Base-by-base conservation (phyloP, 257 asterid species). In the Salvia miltiorrhiza region DNA sequence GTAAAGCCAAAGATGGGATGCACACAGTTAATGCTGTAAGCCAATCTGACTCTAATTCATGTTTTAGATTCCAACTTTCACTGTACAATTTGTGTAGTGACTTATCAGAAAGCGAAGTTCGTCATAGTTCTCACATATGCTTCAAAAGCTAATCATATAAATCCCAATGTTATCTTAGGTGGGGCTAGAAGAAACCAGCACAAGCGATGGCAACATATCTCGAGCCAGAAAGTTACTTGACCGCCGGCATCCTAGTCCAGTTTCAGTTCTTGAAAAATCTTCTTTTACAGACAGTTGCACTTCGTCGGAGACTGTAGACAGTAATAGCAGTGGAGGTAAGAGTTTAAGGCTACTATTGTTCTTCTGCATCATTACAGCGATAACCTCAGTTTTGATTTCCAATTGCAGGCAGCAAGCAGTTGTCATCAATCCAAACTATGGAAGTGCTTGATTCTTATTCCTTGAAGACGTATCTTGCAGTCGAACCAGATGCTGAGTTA, bases 331-430 rank as follows among this genome's bases (percentile, higher is more conserved):
- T 13, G 85, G 69, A 80, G 93, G 98, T 91, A 79, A 71, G 73
- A 65, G 61, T 35, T 23, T 12, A 49, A 14, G 40, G 12, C 59
- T 62, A 23, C 50, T 69, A 28, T 44, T 23, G 30, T 49, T 17
- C 32, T 32, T 45, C 48, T 23, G 59, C 40, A 4, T 32, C 62
- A 26, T n/a, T 5, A 50, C 28, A 3, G 53, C 16, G 7, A 71
- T 28, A 3, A 55, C 21, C 49, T 52, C 59, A 52, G 26, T 26
- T 61, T 20, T 63, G 53, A 12, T 57, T 53, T 39, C 26, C 60
- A 55, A 73, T 72, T 80, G 47, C 89, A 88, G 98, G 82, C 63
- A 81, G 88, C 80, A 87, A 83, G 73, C 87, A 61, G 77, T 74
- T 85, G 62, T 87, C 92, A 73, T 81, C 89, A n/a, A 55, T 74